These are phyloP conservation scores for Phytophthora niederhauseri DNA, from an alignment of 352 stramenopile genomes.

Conservation along the genomic window DNA sequence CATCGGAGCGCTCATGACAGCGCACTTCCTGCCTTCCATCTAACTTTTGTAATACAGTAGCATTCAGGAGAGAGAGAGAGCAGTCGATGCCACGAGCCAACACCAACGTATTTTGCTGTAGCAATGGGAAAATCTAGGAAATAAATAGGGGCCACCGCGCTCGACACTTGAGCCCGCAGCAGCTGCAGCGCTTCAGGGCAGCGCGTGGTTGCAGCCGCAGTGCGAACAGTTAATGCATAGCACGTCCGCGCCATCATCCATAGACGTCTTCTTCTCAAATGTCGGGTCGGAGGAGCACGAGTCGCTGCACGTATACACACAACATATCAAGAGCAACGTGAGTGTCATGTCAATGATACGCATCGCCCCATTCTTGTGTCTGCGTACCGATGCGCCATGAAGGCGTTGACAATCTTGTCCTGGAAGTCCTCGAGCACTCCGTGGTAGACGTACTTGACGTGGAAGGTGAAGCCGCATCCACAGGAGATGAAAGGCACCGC, in stretches of 20 bases:
- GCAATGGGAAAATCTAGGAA: slow-evolving; percentile 4
- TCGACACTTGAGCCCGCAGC: not conserved
- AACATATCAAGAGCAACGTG: not conserved
- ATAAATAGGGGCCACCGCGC: slow-evolving; percentile 36
- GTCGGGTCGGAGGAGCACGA: slow-evolving; percentile 51
- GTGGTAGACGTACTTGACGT: slow-evolving; percentile 52
- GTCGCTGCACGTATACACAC: slow-evolving; percentile 36
- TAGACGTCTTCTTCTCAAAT: slow-evolving; percentile 45
- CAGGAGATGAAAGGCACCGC: slow-evolving; percentile 43
- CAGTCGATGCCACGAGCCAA: not conserved
- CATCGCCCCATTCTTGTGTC: too few species aligned
- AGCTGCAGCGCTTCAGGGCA: slow-evolving; percentile 25
- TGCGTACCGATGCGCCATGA: slow-evolving; percentile 59
- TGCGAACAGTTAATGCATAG: slow-evolving; percentile 46
- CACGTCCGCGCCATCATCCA: slow-evolving; percentile 32
- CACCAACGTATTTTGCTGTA: slow-evolving; percentile 9
- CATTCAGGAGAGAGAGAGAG: not conserved
- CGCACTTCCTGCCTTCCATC: slow-evolving; percentile 94
- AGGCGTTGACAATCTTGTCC: slow-evolving; percentile 58
- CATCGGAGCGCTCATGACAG: slow-evolving; percentile 92
- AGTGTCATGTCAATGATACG: not conserved
- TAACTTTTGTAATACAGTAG: slow-evolving; percentile 23
- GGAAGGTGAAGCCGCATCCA: slow-evolving; percentile 59
- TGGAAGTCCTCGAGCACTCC: slow-evolving; percentile 66
- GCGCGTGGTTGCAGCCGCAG: slow-evolving; percentile 42